phyloP scores from a whole-genome alignment of 2,329 filamentous ascomycete species.

The Talaromyces sp. region DNA sequence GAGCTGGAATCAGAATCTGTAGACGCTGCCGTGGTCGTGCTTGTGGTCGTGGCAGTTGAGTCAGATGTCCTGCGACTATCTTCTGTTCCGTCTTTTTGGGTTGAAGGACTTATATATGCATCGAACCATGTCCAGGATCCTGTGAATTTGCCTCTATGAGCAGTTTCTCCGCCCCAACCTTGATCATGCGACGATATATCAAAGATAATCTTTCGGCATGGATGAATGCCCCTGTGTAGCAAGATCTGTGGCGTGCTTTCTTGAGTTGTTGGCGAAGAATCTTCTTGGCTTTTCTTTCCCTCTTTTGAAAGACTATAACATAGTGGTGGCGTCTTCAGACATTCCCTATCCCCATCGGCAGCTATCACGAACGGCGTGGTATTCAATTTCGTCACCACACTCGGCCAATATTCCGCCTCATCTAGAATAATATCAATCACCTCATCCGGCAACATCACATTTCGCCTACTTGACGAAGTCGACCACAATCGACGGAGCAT shows the following conservation, averaged over 20 bases:
- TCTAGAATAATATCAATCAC: slow-evolving; percentile 38
- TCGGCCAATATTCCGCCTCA: slow-evolving; percentile 29
- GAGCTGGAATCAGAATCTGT: slow-evolving; percentile 11
- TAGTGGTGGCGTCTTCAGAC: slow-evolving; percentile 33
- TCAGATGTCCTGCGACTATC: neutral
- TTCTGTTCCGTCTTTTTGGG: neutral
- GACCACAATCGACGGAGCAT: slow-evolving; percentile 26
- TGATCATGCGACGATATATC: slow-evolving; percentile 34
- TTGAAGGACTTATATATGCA: slow-evolving; percentile 25
- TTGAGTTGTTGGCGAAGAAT: neutral
- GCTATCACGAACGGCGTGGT: slow-evolving; percentile 20
- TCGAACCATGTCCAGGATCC: slow-evolving; percentile 39
- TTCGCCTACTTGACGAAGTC: slow-evolving; percentile 3
- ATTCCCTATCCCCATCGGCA: slow-evolving; percentile 31
- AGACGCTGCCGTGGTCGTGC: neutral
- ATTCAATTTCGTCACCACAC: slow-evolving; percentile 18
- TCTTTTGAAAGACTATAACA: slow-evolving; percentile 27
- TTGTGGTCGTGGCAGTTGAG: neutral
- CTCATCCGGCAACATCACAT: slow-evolving; percentile 29
- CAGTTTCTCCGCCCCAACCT: slow-evolving; percentile 25
- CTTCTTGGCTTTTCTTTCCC: neutral
- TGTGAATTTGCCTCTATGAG: slow-evolving; percentile 21
- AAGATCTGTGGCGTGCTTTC: slow-evolving; percentile 17
- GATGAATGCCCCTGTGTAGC: slow-evolving; percentile 31
- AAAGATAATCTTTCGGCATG: slow-evolving; percentile 38